Conservation (phyloP, 2,329 filamentous ascomycete genomes). For the Myotisia sp. region DNA sequence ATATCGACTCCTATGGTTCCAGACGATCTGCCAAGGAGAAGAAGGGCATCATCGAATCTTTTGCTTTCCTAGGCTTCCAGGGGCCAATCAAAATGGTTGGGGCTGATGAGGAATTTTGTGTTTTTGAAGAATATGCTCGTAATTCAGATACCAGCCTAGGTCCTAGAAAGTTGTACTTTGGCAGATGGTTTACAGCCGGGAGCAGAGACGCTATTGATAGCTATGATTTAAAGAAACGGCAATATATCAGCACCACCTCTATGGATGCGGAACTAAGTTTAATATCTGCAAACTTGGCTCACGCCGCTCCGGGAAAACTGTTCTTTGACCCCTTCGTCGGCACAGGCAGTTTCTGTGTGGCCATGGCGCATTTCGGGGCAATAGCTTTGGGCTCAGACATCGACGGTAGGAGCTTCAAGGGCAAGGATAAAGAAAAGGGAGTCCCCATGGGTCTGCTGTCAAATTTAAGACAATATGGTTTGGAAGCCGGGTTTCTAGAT, state of each 20-base stretch:
- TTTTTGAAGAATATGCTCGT: conserved; percentile 68
- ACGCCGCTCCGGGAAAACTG: conserved; percentile 66
- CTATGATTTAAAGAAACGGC: conserved; percentile 83
- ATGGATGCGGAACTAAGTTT: conserved; percentile 94
- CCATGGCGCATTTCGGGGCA: conserved; percentile 81
- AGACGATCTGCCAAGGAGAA: conserved; percentile 51
- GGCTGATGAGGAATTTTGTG: conserved; percentile 58
- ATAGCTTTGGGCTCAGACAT: conserved; percentile 79
- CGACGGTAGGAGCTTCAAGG: conserved; percentile 74
- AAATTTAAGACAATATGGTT: conserved; percentile 75
- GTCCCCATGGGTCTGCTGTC: conserved; percentile 36
- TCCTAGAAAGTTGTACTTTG: conserved; percentile 46
- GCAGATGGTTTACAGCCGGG: conserved; percentile 53
- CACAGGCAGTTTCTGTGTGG: conserved; percentile 82
- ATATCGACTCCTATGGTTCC: conserved; percentile 67
- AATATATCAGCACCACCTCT: conserved; percentile 88
- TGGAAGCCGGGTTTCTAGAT: conserved; percentile 54
- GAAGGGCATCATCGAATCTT: conserved; percentile 64
- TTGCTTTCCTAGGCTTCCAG: conserved; percentile 61
- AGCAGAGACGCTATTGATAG: conserved; percentile 53
- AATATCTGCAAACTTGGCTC: conserved; percentile 79
- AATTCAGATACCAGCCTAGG: conserved; percentile 7
- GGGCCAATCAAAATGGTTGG: conserved; percentile 65
- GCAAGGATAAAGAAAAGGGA: conserved; percentile 32
- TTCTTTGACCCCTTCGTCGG: conserved; percentile 95